Conservation (phyloP, 495 filamentous ascomycete species). For the Aspergillus panamensis region DNA sequence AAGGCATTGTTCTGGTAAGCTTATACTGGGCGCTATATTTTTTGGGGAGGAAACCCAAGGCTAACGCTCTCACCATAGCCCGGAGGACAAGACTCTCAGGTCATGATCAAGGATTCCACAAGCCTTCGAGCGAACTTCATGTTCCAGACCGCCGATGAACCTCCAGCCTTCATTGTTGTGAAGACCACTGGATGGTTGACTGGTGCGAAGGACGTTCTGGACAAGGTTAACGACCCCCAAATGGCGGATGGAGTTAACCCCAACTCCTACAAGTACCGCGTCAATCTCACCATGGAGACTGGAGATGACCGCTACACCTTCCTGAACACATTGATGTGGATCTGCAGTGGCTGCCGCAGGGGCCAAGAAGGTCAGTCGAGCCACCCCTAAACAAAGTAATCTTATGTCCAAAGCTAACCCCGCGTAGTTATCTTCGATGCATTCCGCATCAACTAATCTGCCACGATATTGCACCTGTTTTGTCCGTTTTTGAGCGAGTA, state of each 20-base stretch:
- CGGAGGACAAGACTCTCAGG: slow-evolving; percentile 57
- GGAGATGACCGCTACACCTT: slow-evolving; percentile 60
- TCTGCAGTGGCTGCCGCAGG: slow-evolving; percentile 56
- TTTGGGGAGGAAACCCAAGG: not conserved
- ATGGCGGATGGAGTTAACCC: slow-evolving; percentile 53
- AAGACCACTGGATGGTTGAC: slow-evolving; percentile 56
- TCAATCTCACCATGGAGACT: slow-evolving; percentile 58
- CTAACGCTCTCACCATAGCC: slow-evolving; percentile 36
- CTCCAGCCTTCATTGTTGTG: slow-evolving; percentile 57
- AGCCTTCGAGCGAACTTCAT: slow-evolving; percentile 52
- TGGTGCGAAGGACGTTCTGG: slow-evolving; percentile 54
- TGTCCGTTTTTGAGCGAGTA: slow-evolving; percentile 42
- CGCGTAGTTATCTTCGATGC: slow-evolving; percentile 45
- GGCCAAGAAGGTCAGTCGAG: slow-evolving; percentile 51
- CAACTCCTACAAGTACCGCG: slow-evolving; percentile 54
- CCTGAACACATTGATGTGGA: slow-evolving; percentile 60
- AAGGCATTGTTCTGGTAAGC: slow-evolving; percentile 56
- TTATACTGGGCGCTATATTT: not conserved
- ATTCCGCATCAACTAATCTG: slow-evolving; percentile 45
- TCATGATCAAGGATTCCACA: slow-evolving; percentile 54
- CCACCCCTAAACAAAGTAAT: not conserved
- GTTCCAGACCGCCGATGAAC: slow-evolving; percentile 56
- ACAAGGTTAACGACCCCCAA: slow-evolving; percentile 52
- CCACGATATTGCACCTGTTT: slow-evolving; percentile 26
- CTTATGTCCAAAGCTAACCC: not conserved